Conservation (phyloP, 1,139 yeast genomes). For the Chernovozyma sophiae-reginae region DNA sequence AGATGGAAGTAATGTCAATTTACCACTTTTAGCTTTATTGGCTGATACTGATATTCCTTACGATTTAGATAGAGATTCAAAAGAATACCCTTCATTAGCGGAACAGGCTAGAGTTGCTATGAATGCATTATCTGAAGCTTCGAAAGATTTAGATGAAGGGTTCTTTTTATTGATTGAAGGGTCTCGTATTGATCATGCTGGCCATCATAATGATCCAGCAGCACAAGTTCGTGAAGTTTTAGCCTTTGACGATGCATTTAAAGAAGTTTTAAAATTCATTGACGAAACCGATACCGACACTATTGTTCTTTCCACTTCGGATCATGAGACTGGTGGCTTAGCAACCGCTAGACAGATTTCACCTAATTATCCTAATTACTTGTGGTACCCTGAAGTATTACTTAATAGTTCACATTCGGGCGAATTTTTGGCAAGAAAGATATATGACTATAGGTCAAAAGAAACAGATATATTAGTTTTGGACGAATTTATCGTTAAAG, state of each 20-base stretch:
- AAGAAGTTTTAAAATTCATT: slow-evolving; percentile 64
- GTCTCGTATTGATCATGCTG: slow-evolving; percentile 88
- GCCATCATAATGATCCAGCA: slow-evolving; percentile 84
- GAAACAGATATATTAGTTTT: slow-evolving; percentile 22
- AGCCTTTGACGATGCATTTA: slow-evolving; percentile 73
- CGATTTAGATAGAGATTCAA: slow-evolving; percentile 65
- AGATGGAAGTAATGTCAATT: slow-evolving; percentile 54
- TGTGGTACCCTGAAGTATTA: slow-evolving; percentile 76
- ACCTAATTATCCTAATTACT: slow-evolving; percentile 44
- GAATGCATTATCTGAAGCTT: slow-evolving; percentile 57
- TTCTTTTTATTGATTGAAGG: slow-evolving; percentile 83
- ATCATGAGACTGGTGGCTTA: slow-evolving; percentile 90
- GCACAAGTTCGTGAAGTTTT: slow-evolving; percentile 78
- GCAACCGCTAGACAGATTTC: slow-evolving; percentile 68
- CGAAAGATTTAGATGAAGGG: slow-evolving; percentile 67
- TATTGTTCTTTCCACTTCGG: slow-evolving; percentile 71
- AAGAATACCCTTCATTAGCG: slow-evolving; percentile 64
- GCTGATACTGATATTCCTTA: slow-evolving; percentile 75
- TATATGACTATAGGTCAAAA: slow-evolving; percentile 17
- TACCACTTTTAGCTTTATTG: slow-evolving; percentile 71
- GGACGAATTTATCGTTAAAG: slow-evolving; percentile 41
- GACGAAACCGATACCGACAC: slow-evolving; percentile 65
- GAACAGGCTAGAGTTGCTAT: slow-evolving; percentile 72
- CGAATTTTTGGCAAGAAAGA: slow-evolving; percentile 49
- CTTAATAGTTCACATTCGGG: slow-evolving; percentile 67